Evolutionary conservation across 2,329 filamentous ascomycete species (phyloP).

Genomic region (Aspergillus carbonarius): DNA sequence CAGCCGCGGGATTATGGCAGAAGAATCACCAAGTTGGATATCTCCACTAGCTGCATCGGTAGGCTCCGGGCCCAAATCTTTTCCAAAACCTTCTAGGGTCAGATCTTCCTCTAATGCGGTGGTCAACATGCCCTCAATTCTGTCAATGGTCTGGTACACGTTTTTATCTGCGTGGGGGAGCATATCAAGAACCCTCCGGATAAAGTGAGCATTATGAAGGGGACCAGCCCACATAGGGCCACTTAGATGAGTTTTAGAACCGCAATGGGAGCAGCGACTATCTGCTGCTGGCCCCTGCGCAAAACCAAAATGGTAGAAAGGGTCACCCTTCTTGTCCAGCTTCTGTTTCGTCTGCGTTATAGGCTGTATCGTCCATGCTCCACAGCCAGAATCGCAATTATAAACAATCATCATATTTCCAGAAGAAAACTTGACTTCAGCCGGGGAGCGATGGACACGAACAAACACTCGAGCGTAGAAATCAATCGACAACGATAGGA

Average conservation of each 20-base stretch:
- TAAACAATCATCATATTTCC: constrained; percentile 93
- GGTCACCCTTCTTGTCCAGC: constrained; percentile 67
- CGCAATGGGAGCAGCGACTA: constrained; percentile 76
- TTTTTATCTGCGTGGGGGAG: constrained; percentile 66
- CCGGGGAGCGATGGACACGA: constrained; percentile 72
- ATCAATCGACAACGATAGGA: constrained; percentile 91
- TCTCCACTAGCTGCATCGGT: constrained; percentile 9
- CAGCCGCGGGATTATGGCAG: constrained; percentile 45
- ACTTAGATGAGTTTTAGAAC: constrained; percentile 78
- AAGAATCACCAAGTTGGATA: constrained; percentile 19
- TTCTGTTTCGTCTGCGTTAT: constrained; percentile 68
- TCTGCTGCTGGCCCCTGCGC: constrained; percentile 68
- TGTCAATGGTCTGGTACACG: constrained; percentile 74
- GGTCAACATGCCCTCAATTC: constrained; percentile 88
- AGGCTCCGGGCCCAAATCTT: constrained; percentile 14
- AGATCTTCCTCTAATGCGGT: constrained; percentile 77
- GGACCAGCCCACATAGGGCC: constrained; percentile 95
- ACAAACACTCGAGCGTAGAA: constrained; percentile 93
- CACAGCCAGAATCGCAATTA: constrained; percentile 85
- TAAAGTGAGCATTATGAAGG: constrained; percentile 79
- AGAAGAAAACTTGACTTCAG: constrained; percentile 84
- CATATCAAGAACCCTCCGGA: constrained; percentile 72
- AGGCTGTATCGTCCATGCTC: constrained; percentile 83
- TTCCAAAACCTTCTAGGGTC: constrained; percentile 21
- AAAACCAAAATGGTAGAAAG: constrained; percentile 76